Conservation (phyloP, 805 yeast species). For the Saturnispora besseyi region DNA sequence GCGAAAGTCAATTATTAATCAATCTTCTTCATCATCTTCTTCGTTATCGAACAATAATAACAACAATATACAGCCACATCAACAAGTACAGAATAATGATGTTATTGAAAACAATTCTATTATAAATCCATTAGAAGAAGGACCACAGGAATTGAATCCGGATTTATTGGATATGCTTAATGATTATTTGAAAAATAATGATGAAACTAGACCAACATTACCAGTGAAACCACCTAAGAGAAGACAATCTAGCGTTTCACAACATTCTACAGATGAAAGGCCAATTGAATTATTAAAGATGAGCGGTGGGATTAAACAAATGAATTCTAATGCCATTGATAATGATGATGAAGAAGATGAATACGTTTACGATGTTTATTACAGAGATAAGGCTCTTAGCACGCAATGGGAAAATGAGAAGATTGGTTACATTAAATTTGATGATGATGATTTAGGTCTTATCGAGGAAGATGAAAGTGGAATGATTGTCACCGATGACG, state of each 20-base stretch:
- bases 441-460: conserved; percentile 39
- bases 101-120: background rate
- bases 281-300: conserved; percentile 10
- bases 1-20: background rate
- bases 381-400: conserved; percentile 47
- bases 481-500: conserved; percentile 46
- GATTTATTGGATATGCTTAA: conserved; percentile 71
- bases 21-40: background rate
- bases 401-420: conserved; percentile 30
- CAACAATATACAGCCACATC: background rate
- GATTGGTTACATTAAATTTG: conserved; percentile 46
- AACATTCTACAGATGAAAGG: conserved; percentile 11
- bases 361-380: conserved; percentile 87
- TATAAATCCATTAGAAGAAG: conserved; percentile 4
- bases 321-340: conserved; percentile 20
- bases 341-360: conserved; percentile 31
- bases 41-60: background rate
- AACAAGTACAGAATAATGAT: background rate
- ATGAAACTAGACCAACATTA: conserved; percentile 11
- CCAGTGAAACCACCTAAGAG: conserved; percentile 23
- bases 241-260: conserved; percentile 22
- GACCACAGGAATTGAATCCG: conserved; percentile 35
- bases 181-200: conserved; percentile 41
- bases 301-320: background rate
- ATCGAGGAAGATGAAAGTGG: conserved; percentile 29